A percentile compares a stretch with the other conserved stretches of the same genome.
These are phyloP conservation scores for Ophiostoma populinum DNA, from an alignment of 2,329 filamentous ascomycete genomes.

Conservation along the genomic window DNA sequence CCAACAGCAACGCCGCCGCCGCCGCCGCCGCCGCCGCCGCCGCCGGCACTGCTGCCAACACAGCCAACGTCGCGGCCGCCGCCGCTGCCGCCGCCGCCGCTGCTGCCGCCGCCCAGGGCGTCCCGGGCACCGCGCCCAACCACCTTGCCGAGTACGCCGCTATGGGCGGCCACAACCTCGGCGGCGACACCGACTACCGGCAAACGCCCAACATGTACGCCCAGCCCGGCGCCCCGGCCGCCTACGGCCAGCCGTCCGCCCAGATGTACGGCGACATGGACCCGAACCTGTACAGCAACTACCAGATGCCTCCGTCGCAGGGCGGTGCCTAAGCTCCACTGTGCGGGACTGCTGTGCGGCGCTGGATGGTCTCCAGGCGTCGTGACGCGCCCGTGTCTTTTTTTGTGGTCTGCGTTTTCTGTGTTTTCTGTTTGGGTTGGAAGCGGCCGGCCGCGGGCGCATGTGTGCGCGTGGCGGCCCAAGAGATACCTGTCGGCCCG, in stretches of 20 bases:
- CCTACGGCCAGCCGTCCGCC: conserved; percentile 62
- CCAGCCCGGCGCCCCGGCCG: conserved; percentile 50
- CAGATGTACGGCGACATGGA: conserved; percentile 70
- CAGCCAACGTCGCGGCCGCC: conserved; percentile 21
- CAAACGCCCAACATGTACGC: conserved; percentile 67
- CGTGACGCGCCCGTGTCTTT: too few species aligned
- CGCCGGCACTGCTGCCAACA: conserved; percentile 21
- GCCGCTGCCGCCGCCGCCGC: conserved; percentile 9
- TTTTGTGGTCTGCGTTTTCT: too few species aligned
- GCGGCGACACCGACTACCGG: conserved; percentile 62
- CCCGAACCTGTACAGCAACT: conserved; percentile 64
- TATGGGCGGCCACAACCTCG: conserved; percentile 45
- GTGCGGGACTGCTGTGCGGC: too few species aligned
- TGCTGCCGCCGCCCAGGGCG: conserved; percentile 21
- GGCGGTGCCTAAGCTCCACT: conserved; percentile 34
- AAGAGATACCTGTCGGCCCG: too few species aligned
- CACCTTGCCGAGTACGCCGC: conserved; percentile 38
- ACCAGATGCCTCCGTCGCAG: conserved; percentile 66
- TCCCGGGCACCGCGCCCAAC: conserved; percentile 34
- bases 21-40: conserved; percentile 21
- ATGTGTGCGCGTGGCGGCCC: too few species aligned
- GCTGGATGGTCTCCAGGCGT: too few species aligned
- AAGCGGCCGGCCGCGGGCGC: too few species aligned
- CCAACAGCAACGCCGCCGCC: conserved; percentile 23
- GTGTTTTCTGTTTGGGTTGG: too few species aligned